Evolutionary conservation across 371 early-diverging fungal species (phyloP).

Genomic region (Circinella minor): DNA sequence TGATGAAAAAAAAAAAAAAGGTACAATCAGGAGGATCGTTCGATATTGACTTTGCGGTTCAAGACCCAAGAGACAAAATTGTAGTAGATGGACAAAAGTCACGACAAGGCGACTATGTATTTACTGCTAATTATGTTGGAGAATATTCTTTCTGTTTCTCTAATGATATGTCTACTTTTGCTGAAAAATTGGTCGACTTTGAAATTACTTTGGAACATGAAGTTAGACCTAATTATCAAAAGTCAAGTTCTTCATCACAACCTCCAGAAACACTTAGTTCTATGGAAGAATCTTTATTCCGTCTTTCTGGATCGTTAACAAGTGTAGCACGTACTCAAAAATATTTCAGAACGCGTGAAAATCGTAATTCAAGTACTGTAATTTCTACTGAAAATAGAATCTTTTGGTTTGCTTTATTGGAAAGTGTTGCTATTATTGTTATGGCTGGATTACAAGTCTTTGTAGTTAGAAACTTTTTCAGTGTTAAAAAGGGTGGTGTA

Average conservation of each 20-base stretch:
- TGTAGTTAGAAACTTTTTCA: slow-evolving; percentile 79
- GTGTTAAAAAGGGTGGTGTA: slow-evolving; percentile 31
- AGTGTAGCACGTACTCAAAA: slow-evolving; percentile 79
- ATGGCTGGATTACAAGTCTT: slow-evolving; percentile 90
- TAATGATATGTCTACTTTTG: slow-evolving; percentile 88
- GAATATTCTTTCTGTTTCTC: slow-evolving; percentile 94
- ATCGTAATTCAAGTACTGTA: slow-evolving; percentile 88
- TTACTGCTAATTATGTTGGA: slow-evolving; percentile 79
- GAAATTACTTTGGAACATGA: slow-evolving; percentile 90
- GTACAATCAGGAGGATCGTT: slow-evolving; percentile 92
- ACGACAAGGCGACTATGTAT: slow-evolving; percentile 91
- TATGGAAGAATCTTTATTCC: slow-evolving; percentile 69
- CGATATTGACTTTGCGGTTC: slow-evolving; percentile 89
- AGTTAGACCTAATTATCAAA: slow-evolving; percentile 40
- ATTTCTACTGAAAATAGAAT: slow-evolving; percentile 81
- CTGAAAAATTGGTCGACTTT: slow-evolving; percentile 91
- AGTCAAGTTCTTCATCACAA: slow-evolving; percentile 26
- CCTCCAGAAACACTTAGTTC: slow-evolving; percentile 57
- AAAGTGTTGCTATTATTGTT: slow-evolving; percentile 73
- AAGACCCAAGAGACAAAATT: slow-evolving; percentile 65
- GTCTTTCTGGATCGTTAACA: slow-evolving; percentile 60
- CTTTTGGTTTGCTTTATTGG: slow-evolving; percentile 86
- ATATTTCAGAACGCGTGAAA: slow-evolving; percentile 86
- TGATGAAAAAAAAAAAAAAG: slow-evolving; percentile 36
- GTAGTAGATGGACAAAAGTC: slow-evolving; percentile 77